Evolutionary conservation across 495 filamentous ascomycete genomes (phyloP), one percentile per base, ranked within the genome.

Genomic region (Beverwykella pulmonaria): DNA sequence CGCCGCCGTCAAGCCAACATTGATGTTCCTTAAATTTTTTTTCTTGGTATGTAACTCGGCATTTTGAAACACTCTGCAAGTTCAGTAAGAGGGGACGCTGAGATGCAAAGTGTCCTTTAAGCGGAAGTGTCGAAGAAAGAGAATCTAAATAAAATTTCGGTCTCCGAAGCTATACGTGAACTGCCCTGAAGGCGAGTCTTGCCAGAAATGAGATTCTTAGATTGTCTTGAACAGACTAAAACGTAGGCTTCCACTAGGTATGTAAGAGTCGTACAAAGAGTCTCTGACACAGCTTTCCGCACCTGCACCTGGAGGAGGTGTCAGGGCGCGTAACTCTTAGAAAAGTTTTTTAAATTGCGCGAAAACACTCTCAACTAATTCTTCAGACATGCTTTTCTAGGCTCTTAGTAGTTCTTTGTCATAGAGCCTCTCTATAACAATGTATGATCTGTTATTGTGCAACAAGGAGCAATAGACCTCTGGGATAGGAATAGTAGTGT

Each of bases 401-500:
- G 32, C 64, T 22, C 41, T 30, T 12, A 67, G 34, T 4, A 71
- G 41, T 26, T 56, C 77, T 22, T 79, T 74, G 22, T 82, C 83
- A 12, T 77, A 56, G 44, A 84, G 80, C 64, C 78, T 75, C 57
- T 84, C 77, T 80, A 84, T 84, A 47, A 81, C 75, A 55, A 84
- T 84, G 59, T 81, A 85, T 0, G 79, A 80, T 25, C 62, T 59
- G 4, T 71, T 79, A 47, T 71, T 70, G 67, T 72, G 74, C 12
- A 60, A 75, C 64, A 85, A 85, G 29, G 82, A 73, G 70, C 79
- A 84, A 57, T 78, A 71, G 50, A 85, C 73, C 58, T 78, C 79
- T 2, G 82, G 83, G 0, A 84, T 80, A 8, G 83, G 82, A 29
- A 87, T 78, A 9, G 78, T 77, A 2, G 82, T 86, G 36, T 82